Base-by-base conservation (phyloP, 352 stramenopile genomes). In the Globisporangium cederbergense region DNA sequence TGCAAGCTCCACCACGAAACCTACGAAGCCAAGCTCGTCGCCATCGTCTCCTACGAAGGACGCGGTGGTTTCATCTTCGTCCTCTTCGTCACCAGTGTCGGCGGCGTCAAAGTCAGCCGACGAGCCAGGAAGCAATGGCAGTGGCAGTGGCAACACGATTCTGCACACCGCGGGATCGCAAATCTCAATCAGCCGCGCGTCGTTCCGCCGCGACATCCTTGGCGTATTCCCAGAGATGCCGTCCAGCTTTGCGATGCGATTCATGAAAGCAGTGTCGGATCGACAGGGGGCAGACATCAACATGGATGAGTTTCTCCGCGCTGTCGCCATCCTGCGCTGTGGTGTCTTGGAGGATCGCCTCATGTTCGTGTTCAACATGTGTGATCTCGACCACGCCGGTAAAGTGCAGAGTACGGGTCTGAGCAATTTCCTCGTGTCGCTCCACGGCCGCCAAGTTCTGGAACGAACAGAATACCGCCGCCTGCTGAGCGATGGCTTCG, bases 221-320 rank as follows among this genome's bases (percentile, higher is more conserved):
- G 86, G 88, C 25, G 88, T 96, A n/a, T 96, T 95, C 36, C 88
- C 86, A 3, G 86, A 94, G 43, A 96, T 96, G 81, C 88, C 88
- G 13, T 96, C 88, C 28, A 95, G 83, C 61, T 95, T 96, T 64
- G 86, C 86, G 9, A 93, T 96, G 83, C 77, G 88, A 3, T 92
- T 96, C 58, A 93, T 95, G 79, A 96, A 96, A 66, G 86, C 85
- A 1, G 78, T 96, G 45, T 92, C 82, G 0, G 88, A 96, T 42
- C 87, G 85, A 8, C 84, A 93, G 68, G 80, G 83, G 20, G 78
- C 83, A 0, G 88, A 96, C 64, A 92, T 96, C 66, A 92, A 91
- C 47, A 93, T 96, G 86, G 88, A 96, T 60, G 88, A 96, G 62
- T 95, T 96, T 52, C 55, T 96, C 18, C 86, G 84, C 14, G 81